Evolutionary conservation across 129 eudicot species (phyloP), one percentile per base, ranked within the genome.

Genomic region (Flaveria trinervia): DNA sequence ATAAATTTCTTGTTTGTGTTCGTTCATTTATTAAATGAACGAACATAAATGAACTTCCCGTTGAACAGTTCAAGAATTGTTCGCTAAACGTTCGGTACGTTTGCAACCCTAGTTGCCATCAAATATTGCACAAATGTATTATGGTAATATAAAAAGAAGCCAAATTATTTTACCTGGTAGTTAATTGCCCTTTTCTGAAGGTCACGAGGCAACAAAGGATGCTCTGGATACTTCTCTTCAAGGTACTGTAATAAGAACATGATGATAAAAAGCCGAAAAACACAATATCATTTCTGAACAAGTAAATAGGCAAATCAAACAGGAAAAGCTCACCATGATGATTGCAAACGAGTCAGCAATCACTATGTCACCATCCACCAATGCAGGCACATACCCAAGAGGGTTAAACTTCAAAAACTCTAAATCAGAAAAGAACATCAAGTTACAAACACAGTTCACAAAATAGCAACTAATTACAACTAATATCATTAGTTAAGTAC

Each of bases 191-290:
- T 91, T 84, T 79, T 84, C 83, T 86, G 84, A 67, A 86, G 77
- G 77, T 94, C 96, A 15, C 64, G 71, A 59, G 98, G 97, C 83
- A 94, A 79, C 90, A 91, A 79, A 23, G 96, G 90, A 77, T 76
- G 90, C 82, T 91, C 88, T 68, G 97, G 96, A 84, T 85, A 94
- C 85, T 89, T 91, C 83, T 94, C 98, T 76, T 94, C 98, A 69
- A 94, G 81, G 86, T 94, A 89, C 98, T 94, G 75, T 20, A 68
- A 66, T 16, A 66, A 54, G 43, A 43, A 65, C 26, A 79, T 51
- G 39, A 52, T 52, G 11, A 4, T 8, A 78, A 78, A 57, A 78
- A 25, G 22, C 1, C 9, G 36, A 16, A 77, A 77, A 68, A 57
- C 4, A 16, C 11, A 5, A 5, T 59, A 59, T 57, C 71, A 57